phyloP scores from a whole-genome alignment of 2,329 filamentous ascomycete species.

The Botrytis tulipae region DNA sequence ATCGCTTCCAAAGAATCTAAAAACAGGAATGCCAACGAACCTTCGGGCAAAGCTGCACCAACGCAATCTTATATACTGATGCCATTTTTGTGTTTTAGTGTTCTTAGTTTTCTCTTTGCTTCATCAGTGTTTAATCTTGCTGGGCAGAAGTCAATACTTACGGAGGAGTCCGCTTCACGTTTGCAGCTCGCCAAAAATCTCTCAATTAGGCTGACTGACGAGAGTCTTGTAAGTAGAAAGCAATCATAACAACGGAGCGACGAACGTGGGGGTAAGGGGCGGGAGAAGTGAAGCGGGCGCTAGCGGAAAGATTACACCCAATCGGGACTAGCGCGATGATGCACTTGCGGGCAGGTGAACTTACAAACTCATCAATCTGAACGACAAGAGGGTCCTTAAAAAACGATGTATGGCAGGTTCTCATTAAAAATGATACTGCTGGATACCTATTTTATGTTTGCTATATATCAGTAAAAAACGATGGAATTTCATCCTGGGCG shows the following conservation, averaged over 20 bases:
- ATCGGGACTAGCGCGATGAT: background rate
- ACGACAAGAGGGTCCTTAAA: background rate
- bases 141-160: background rate
- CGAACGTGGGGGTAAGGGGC: background rate
- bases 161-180: background rate
- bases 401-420: background rate
- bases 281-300: background rate
- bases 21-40: background rate
- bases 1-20: background rate
- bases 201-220: background rate
- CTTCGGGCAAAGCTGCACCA: constrained; percentile 19
- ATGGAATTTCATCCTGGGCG: background rate
- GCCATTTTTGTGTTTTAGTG: background rate
- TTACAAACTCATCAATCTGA: background rate
- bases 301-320: background rate
- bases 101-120: background rate
- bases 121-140: background rate
- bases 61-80: constrained; percentile 15
- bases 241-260: background rate
- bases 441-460: background rate
- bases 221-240: background rate
- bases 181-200: too few species aligned
- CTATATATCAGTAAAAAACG: background rate
- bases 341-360: background rate
- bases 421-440: background rate